Base-by-base conservation (phyloP, 1,284 basidiomycete genomes). In the Golubevia sp. region DNA sequence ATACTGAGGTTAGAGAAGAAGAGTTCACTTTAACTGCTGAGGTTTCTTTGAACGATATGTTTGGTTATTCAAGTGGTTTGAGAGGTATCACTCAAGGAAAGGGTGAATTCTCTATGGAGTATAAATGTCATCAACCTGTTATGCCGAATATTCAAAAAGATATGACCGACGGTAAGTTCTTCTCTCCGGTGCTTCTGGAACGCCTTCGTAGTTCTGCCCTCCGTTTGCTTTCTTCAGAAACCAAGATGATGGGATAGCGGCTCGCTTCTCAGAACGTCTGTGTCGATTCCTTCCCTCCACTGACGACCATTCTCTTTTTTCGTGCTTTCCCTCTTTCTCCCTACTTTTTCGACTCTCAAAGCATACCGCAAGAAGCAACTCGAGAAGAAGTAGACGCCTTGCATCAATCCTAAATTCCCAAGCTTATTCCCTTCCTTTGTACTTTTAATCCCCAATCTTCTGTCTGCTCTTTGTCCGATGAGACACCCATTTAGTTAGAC, bases 31-130 rank as follows among this genome's bases (percentile, higher is more conserved):
- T 92, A 61, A 88, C 88, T 23, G 94, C 94, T 26, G 96, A 98
- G 83, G 95, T 99, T 15, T 91, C 92, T 7, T 85, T 99, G 84
- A 98, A 96, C 85, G 96, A 99, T 81, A 99, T 99, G 97, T 99
- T 99, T 84, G 96, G 96, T 30, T 99, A 96, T 84, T 94, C 93
- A 26, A 92, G 90, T 78, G 91, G 92, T 75, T 86, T 99, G 58
- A 90, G 97, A 65, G 96, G 96, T 3, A 89, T 90, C 70, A 99
- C 96, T 0, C 96, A 99, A 86, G 85, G 83, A 56, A 82, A 82
- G 88, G 87, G 90, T 67, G 92, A 94, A 85, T 96, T 95, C 82
- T 92, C 91, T 69, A 97, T 97, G 94, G 94, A 96, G 84, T 97
- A 96, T 85, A 93, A 73, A 60, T 73, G 66, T 61, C 92, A 97